Evolutionary conservation across 78 protist genomes (phyloP).

Genomic region (Abeoforma whisleri): DNA sequence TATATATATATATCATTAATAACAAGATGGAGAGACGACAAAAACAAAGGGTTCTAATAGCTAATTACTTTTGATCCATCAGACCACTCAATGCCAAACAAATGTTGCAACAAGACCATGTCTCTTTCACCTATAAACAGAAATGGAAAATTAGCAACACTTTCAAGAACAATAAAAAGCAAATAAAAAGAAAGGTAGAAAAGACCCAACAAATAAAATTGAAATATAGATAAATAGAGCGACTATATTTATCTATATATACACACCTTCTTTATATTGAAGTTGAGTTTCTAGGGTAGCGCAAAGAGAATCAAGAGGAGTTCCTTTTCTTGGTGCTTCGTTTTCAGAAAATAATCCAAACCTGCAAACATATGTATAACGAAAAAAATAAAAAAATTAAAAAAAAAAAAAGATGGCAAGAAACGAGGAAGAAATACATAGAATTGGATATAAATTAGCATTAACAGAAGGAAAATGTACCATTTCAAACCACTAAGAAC

Average conservation of each 20-base stretch:
- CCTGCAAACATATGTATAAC: neutral
- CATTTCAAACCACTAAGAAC: constrained; percentile 28
- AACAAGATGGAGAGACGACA: neutral
- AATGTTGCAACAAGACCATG: constrained; percentile 50
- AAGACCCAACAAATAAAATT: too few relatives aligned
- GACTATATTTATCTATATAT: too few relatives aligned
- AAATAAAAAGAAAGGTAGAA: too few relatives aligned
- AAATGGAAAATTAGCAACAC: too few relatives aligned
- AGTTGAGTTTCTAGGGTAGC: neutral
- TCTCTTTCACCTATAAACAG: constrained; percentile 69
- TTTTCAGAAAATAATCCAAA: constrained; percentile 26
- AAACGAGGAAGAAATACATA: too few relatives aligned
- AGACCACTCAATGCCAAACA: neutral
- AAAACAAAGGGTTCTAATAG: too few relatives aligned
- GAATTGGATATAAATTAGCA: too few relatives aligned
- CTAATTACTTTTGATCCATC: neutral
- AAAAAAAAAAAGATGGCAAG: too few relatives aligned
- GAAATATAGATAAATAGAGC: too few relatives aligned
- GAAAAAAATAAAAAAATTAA: neutral
- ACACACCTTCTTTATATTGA: constrained; percentile 11
- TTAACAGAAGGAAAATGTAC: too few relatives aligned
- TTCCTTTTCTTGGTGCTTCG: constrained; percentile 1
- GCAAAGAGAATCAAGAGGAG: constrained; percentile 31
- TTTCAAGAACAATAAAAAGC: too few relatives aligned
- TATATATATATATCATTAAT: neutral